These are phyloP conservation scores for Nadsonia starkeyi-henricii DNA, from an alignment of 1,139 yeast genomes.

Conservation along the genomic window DNA sequence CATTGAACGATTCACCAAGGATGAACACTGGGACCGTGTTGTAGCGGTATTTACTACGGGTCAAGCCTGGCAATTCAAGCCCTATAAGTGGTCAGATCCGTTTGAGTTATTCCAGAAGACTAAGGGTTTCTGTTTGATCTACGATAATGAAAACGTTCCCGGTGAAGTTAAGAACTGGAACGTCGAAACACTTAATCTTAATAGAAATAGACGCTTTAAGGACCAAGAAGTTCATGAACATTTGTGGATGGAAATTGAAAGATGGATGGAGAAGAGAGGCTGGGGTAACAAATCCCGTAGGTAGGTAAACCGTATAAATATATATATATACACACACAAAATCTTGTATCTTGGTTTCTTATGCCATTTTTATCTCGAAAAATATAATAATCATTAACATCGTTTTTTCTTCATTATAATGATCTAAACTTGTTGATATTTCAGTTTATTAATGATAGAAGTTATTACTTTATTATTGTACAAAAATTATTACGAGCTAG, in stretches of 20 bases:
- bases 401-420: too few species aligned
- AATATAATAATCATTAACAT: too few species aligned
- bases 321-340: too few species aligned
- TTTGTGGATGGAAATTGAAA: constrained; percentile 52
- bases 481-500: too few species aligned
- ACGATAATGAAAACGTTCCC: constrained; percentile 71
- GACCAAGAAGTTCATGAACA: constrained; percentile 77
- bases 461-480: too few species aligned
- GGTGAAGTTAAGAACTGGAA: constrained; percentile 74
- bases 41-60: constrained; percentile 95
- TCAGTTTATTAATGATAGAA: too few species aligned
- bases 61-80: constrained; percentile 90
- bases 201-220: constrained; percentile 71
- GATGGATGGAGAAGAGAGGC: constrained; percentile 24
- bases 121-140: constrained; percentile 68
- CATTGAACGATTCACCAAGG: constrained; percentile 78
- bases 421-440: too few species aligned
- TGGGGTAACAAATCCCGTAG: constrained; percentile 13
- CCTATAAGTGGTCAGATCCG: constrained; percentile 75
- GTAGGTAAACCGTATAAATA: too few species aligned
- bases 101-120: constrained; percentile 67
- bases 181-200: constrained; percentile 62
- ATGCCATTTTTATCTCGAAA: too few species aligned
- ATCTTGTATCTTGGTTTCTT: too few species aligned
- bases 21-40: constrained; percentile 91